Conservation (phyloP, 495 filamentous ascomycete species). For the Xylaria longipes region DNA sequence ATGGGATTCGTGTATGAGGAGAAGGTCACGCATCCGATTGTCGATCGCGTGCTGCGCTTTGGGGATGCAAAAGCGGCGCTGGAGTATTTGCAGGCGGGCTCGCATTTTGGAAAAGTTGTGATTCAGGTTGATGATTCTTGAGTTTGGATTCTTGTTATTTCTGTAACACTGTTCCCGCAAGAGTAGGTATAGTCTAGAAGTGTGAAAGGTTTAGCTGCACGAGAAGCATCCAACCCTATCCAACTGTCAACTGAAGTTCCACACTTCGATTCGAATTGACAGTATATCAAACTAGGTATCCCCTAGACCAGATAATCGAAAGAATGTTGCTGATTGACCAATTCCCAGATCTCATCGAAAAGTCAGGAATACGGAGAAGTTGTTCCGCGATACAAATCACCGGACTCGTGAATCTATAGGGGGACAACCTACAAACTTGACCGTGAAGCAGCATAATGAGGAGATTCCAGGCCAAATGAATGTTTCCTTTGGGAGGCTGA, state of each 20-base stretch:
- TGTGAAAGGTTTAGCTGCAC: too few relatives aligned
- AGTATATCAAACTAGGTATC: too few relatives aligned
- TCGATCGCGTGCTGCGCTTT: background rate
- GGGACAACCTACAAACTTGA: background rate
- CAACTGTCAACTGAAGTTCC: too few relatives aligned
- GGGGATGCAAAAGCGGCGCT: background rate
- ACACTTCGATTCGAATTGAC: too few relatives aligned
- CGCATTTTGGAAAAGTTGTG: conserved; percentile 4
- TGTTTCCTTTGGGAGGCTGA: background rate
- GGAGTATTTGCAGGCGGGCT: background rate
- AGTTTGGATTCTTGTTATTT: too few relatives aligned
- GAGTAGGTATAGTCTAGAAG: too few relatives aligned
- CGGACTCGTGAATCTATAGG: background rate
- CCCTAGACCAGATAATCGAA: too few relatives aligned
- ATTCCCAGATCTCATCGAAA: too few relatives aligned
- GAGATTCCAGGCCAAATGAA: background rate
- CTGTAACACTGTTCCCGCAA: too few relatives aligned
- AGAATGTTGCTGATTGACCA: too few relatives aligned
- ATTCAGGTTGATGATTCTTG: background rate
- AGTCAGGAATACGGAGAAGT: too few relatives aligned
- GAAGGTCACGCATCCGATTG: background rate
- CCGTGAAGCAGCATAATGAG: background rate
- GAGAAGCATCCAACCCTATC: too few relatives aligned
- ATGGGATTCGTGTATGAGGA: background rate
- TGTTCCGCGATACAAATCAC: background rate